Conservation (phyloP, 768 basidiomycete genomes). For the Lyophyllum decastes region DNA sequence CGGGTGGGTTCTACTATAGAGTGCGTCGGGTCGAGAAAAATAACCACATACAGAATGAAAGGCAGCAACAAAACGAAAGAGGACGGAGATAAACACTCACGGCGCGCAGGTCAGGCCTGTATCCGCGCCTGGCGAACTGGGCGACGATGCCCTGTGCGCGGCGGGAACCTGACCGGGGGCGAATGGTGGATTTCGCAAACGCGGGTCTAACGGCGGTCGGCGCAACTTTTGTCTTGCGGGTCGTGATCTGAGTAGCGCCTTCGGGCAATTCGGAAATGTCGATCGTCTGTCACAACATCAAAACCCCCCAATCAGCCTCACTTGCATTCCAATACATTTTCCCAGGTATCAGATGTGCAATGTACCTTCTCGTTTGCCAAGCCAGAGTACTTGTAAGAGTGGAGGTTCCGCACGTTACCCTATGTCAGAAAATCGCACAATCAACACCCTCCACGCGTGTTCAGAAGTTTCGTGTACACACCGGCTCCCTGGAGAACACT, state of each 20-base stretch:
- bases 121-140: conserved; percentile 59
- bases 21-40: conserved; percentile 47
- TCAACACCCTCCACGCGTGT: background rate
- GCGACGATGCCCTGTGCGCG: conserved; percentile 69
- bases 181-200: conserved; percentile 52
- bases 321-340: background rate
- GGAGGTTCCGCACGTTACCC: conserved; percentile 86
- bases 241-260: conserved; percentile 62
- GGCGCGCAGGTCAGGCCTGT: conserved; percentile 75
- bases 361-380: conserved; percentile 80
- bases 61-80: conserved; percentile 10
- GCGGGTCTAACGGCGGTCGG: conserved; percentile 50
- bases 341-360: background rate
- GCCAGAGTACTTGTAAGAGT: conserved; percentile 93
- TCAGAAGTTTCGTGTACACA: conserved; percentile 36
- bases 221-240: conserved; percentile 65
- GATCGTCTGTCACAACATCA: conserved; percentile 51
- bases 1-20: conserved; percentile 93
- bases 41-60: conserved; percentile 11
- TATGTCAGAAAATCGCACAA: conserved; percentile 23
- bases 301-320: background rate
- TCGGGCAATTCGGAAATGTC: conserved; percentile 55
- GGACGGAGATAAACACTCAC: conserved; percentile 47
- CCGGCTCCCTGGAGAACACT: conserved; percentile 83
- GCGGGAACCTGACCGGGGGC: conserved; percentile 70